Evolutionary conservation across 139 green algal species (phyloP).

Genomic region (Auxenochlorella pyrenoidosa): DNA sequence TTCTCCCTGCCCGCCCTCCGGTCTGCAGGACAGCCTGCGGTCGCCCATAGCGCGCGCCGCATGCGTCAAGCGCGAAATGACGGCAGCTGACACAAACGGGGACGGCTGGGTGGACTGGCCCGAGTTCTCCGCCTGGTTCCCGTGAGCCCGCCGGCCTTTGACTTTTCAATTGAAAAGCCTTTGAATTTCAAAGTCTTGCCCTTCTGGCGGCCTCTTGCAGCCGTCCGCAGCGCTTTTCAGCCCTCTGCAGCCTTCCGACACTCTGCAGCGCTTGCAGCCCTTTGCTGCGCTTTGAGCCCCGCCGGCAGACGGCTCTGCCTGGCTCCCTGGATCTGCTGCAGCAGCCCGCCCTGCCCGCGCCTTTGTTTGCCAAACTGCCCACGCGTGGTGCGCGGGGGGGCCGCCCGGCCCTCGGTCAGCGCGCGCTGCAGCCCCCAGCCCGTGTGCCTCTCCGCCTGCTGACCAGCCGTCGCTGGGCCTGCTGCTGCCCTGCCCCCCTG

Average conservation of each 20-base stretch:
- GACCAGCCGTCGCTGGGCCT: neutral
- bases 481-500: neutral
- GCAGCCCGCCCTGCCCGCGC: neutral
- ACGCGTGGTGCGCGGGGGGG: no score
- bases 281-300: neutral
- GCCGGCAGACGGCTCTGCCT: neutral
- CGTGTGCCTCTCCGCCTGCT: neutral
- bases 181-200: no score
- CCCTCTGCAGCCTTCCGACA: no score
- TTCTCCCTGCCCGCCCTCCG: neutral
- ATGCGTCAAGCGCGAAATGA: slow-evolving; percentile 26
- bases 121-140: slow-evolving; percentile 31
- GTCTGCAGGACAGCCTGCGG: slow-evolving; percentile 29
- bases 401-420: no score
- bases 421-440: no score
- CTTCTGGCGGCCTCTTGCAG: no score
- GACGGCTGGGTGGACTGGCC: slow-evolving; percentile 28
- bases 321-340: neutral
- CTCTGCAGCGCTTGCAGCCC: no score
- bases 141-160: no score
- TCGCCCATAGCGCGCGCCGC: slow-evolving; percentile 19
- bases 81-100: neutral
- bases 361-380: no score
- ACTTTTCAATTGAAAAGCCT: no score
- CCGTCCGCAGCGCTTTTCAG: no score